phyloP scores from a whole-genome alignment of 1,139 yeast genomes.

The Diutina catenulata region DNA sequence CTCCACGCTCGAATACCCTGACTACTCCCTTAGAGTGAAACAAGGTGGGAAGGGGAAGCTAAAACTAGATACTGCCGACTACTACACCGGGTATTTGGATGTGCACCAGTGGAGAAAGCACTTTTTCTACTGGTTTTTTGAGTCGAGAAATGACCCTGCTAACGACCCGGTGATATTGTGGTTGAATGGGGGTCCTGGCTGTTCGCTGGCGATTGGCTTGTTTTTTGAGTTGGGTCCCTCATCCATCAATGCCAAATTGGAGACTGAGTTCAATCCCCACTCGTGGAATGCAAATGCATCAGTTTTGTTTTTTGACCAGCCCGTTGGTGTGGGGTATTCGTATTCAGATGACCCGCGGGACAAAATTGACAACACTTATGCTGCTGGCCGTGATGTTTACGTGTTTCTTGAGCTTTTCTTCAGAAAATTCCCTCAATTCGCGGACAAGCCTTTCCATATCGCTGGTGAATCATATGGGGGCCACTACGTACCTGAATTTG shows the following conservation, averaged over 20 bases:
- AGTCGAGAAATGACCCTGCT: constrained; percentile 1
- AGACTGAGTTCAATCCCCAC: not conserved
- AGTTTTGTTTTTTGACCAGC: constrained; percentile 2
- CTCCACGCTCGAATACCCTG: not conserved
- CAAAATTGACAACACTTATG: not conserved
- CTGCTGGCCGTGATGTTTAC: constrained; percentile 1
- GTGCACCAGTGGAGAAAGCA: not conserved
- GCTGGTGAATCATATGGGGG: constrained; percentile 2
- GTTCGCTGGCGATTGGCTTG: not conserved
- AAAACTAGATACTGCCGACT: not conserved
- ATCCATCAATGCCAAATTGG: not conserved
- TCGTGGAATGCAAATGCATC: not conserved
- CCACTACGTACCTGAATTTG: not conserved
- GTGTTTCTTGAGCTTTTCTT: not conserved
- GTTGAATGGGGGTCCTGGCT: constrained; percentile 1
- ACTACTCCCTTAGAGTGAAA: not conserved
- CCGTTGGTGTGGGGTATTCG: constrained; percentile 1
- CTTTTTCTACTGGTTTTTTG: constrained; percentile 1
- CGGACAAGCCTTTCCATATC: not conserved
- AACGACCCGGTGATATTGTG: not conserved
- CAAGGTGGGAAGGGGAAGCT: too few species aligned
- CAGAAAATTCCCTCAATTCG: not conserved
- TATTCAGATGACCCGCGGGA: not conserved
- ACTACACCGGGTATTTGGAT: constrained; percentile 1
- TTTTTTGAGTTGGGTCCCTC: constrained; percentile 3